Evolutionary conservation across 306 rosid species (phyloP), one percentile per base, ranked within the genome.

Genomic region (Trichosanthes cucumerina): DNA sequence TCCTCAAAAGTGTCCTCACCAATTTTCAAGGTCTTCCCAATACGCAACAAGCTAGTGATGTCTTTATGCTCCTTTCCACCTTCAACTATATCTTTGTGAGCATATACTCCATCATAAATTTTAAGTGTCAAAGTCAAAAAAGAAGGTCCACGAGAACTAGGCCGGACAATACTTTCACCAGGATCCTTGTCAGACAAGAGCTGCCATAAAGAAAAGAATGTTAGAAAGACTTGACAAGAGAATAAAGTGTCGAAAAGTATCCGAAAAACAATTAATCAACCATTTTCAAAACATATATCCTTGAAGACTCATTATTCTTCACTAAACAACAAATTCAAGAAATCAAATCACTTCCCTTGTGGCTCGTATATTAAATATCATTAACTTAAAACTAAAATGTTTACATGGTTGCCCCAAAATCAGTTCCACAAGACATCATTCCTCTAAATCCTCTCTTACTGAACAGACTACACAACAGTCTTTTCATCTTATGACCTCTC

Each of bases 1-100:
- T 95, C 99, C 87, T 95, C 99, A 79, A 95, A 95, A 78, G 97
- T 92, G 87, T 95, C 99, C 80, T 95, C 99, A 64, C 99, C 99
- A 82, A 92, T 91, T 90, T 91, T 95, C 76, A 95, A 86, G 15
- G 98, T 92, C 93, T 92, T 95, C 81, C 99, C 99, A 18, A 95
- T 88, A 60, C 97, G 97, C 36, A 95, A 93, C 77, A 95, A 88
- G 86, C 99, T 92, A 24, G 99, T 91, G 77, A 95, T 92, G 84
- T 95, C 99, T 88, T 86, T 92, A 83, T 89, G 97, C 75, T 92
- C 99, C 91, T 95, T 95, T 79, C 99, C 99, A 86, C 99, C 97
- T 86, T 95, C 99, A 75, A 86, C 88, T 31, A 95, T 90, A 73
- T 95, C 99, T 81, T 95, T 95, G 85, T 95, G 99, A 85, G 97